Conservation (phyloP, 805 yeast genomes). For the Ogataea methylovora region DNA sequence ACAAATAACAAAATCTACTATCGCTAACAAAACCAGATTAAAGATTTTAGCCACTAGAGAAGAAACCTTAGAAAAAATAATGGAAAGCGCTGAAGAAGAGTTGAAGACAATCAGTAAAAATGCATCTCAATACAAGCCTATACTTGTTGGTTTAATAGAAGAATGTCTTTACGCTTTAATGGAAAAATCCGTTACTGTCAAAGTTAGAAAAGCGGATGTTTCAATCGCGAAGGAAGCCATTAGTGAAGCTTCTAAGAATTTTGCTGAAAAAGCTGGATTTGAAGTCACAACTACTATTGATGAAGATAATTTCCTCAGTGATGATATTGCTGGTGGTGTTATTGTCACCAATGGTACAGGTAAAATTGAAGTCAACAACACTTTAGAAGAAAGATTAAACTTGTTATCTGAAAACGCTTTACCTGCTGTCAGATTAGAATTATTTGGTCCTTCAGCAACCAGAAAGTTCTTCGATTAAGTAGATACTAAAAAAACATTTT, state of each 20-base stretch:
- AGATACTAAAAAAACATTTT: too few species aligned
- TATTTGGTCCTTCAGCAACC: conserved; percentile 77
- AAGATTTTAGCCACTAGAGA: conserved; percentile 84
- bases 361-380: conserved; percentile 84
- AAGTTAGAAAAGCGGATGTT: conserved; percentile 61
- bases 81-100: conserved; percentile 58
- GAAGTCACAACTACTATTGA: conserved; percentile 49
- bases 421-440: conserved; percentile 86
- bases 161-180: conserved; percentile 68
- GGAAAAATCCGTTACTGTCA: conserved; percentile 60
- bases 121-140: conserved; percentile 51
- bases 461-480: conserved; percentile 84
- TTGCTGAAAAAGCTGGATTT: conserved; percentile 53
- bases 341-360: conserved; percentile 63
- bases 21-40: conserved; percentile 91
- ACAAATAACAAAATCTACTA: conserved; percentile 91
- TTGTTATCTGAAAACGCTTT: conserved; percentile 76
- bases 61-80: conserved; percentile 65
- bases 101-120: conserved; percentile 53
- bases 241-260: conserved; percentile 53
- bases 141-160: conserved; percentile 71
- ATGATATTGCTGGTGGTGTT: conserved; percentile 80
- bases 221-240: conserved; percentile 53
- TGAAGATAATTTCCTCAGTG: conserved; percentile 49
- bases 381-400: conserved; percentile 88